Evolutionary conservation across 768 basidiomycete genomes (phyloP).

Genomic region (Neoboletus magnificus): DNA sequence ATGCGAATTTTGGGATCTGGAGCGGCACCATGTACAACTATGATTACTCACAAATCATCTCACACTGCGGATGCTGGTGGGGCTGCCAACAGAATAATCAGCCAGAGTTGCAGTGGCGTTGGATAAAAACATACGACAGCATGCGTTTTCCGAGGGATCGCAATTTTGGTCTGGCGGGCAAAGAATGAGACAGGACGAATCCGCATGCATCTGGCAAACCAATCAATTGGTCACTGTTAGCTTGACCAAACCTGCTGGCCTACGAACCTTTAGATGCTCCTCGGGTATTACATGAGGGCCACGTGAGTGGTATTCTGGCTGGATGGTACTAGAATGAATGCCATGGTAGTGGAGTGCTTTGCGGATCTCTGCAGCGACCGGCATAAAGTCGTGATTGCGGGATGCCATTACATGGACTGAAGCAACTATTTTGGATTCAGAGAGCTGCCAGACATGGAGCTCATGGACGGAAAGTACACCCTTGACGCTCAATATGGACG

Average conservation of each 20-base stretch:
- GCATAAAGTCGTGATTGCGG: slow-evolving; percentile 86
- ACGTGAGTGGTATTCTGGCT: slow-evolving; percentile 72
- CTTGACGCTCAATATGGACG: slow-evolving; percentile 75
- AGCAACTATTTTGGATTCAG: slow-evolving; percentile 91
- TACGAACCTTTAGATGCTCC: slow-evolving; percentile 47
- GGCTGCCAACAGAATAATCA: slow-evolving; percentile 33
- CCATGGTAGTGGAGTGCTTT: slow-evolving; percentile 84
- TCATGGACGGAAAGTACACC: slow-evolving; percentile 88
- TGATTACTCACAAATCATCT: slow-evolving; percentile 16
- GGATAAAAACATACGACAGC: slow-evolving; percentile 64
- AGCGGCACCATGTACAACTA: slow-evolving; percentile 10
- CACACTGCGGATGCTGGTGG: slow-evolving; percentile 47
- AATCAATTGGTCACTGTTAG: slow-evolving; percentile 1
- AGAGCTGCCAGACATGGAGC: slow-evolving; percentile 96
- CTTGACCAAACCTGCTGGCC: background rate
- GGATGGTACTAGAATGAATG: slow-evolving; percentile 93
- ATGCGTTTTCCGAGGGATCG: slow-evolving; percentile 65
- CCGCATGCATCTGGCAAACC: slow-evolving; percentile 41
- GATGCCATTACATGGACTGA: slow-evolving; percentile 92
- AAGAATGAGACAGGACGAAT: slow-evolving; percentile 64
- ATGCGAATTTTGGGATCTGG: slow-evolving; percentile 20
- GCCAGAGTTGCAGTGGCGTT: background rate
- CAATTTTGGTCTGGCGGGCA: slow-evolving; percentile 71
- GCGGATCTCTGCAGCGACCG: slow-evolving; percentile 78
- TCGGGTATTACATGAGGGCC: slow-evolving; percentile 36